Evolutionary conservation across 2,329 filamentous ascomycete genomes (phyloP), one percentile per base, ranked within the genome.

Genomic region (Fusarium floridanum): DNA sequence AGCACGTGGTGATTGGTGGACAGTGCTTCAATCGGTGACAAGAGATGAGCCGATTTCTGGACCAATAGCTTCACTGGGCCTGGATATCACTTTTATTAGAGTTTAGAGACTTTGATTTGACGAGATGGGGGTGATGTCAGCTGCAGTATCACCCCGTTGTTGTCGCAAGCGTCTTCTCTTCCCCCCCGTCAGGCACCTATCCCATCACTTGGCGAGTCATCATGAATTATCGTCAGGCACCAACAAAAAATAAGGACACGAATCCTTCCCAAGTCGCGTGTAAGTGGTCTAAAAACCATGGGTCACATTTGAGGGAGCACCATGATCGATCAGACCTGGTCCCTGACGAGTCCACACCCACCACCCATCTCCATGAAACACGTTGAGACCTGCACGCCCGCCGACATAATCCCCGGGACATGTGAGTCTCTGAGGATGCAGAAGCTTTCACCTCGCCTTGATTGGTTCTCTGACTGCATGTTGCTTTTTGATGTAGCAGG

Each of bases 271-370:
- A 50, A 27, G 27, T 22, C 14, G 20, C 5, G 50, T 37, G 6
- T 41, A 20, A 24, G 22, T 56, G 36, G 12, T n/a, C 32, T 32
- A 24, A 27, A 17, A 34, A 32, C 43, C 12, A 8, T 24, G 43
- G 61, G 41, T 66, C 22, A 45, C 62, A 48, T 74, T 60, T 6
- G n/a, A 43, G 32, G 36, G 27, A 55, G 50, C 56, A 11, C n/a
- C 11, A 29, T 43, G 16, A 17, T 37, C 36, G 20, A 56, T 63
- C 27, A 63, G 62, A 70, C 71, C 63, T 45, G 37, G 68, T 56
- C 60, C 70, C 55, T 71, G 65, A 12, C 22, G 11, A 63, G 50
- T 61, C 24, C 53, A 43, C 60, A 61, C 73, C 43, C 53, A 48
- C 57, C 56, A 64, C 61, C 41, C 37, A 24, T 39, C 55, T 24